phyloP scores from a whole-genome alignment of 2,329 filamentous ascomycete species.

The Alternaria solani region DNA sequence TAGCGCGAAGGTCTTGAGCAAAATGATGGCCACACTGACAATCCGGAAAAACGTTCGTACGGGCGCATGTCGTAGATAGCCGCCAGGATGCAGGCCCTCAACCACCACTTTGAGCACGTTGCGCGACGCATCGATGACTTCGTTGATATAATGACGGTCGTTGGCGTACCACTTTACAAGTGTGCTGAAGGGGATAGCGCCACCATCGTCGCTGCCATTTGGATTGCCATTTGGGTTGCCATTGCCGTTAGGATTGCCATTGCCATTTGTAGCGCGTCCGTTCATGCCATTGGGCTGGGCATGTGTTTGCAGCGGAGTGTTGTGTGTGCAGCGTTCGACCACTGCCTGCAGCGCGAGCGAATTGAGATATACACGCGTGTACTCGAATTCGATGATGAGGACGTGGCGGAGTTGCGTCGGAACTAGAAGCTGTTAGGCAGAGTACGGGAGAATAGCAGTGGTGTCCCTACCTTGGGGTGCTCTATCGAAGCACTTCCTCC shows the following conservation, averaged over 20 bases:
- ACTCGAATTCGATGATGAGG: slow-evolving; percentile 92
- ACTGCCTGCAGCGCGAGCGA: slow-evolving; percentile 93
- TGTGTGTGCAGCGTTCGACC: slow-evolving; percentile 87
- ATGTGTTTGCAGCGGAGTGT: slow-evolving; percentile 59
- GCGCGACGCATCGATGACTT: slow-evolving; percentile 79
- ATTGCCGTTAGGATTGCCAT: slow-evolving; percentile 40
- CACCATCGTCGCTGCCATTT: slow-evolving; percentile 44
- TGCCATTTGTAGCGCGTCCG: slow-evolving; percentile 30
- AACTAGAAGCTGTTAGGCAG: slow-evolving; percentile 52
- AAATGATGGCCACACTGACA: slow-evolving; percentile 83
- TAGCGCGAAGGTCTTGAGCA: slow-evolving; percentile 83
- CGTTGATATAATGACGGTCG: slow-evolving; percentile 68
- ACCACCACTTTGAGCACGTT: slow-evolving; percentile 81
- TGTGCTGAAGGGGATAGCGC: slow-evolving; percentile 56
- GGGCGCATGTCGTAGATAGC: slow-evolving; percentile 82
- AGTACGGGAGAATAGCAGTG: neutral
- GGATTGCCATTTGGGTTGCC: neutral
- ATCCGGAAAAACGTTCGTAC: slow-evolving; percentile 88
- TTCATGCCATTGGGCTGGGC: slow-evolving; percentile 38
- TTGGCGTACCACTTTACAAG: slow-evolving; percentile 62
- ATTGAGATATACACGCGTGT: slow-evolving; percentile 93
- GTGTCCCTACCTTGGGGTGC: slow-evolving; percentile 60
- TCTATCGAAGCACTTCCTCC: slow-evolving; percentile 83
- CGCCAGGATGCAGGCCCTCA: slow-evolving; percentile 75
- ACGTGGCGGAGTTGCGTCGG: slow-evolving; percentile 72